Base-by-base conservation (phyloP, 2,329 filamentous ascomycete genomes). In the Plenodomus lindquistii region DNA sequence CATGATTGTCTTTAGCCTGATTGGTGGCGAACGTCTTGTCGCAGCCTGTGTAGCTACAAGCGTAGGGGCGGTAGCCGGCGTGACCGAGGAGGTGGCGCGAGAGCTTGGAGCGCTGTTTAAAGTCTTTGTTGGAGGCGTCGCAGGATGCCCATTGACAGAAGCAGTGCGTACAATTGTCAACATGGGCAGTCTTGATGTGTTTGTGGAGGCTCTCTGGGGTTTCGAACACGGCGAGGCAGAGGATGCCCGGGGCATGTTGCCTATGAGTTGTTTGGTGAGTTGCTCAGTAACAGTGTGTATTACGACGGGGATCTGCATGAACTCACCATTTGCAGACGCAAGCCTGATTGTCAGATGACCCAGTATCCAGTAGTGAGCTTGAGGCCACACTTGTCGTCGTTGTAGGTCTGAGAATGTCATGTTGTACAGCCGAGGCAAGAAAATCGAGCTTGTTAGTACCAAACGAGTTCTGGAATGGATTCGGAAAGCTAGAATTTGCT, bases 1-100 rank as follows among this genome's bases (percentile, higher is more conserved):
- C 65, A 37, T 73, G 71, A 35, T 73, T 73, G 35, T 73, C 69
- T 42, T 72, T 69, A n/a, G 69, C 69, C 56, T 73, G 71, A 37
- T 71, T 72, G 3, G 70, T 73, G 4, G 67, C 70, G 44, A 73
- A 73, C 1, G 65, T 72, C 53, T 73, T 72, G 49, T 60, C 61
- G 54, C 71, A 73, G 3, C 60, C 65, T 15, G 57, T 40, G 29
- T 63, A 72, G 27, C 62, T 67, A 48, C 71, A 73, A 13, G 65
- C 63, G 40, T 71, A 72, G 2, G 69, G 70, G 3, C 68, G 64
- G 49, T 73, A 64, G 15, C 69, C 69, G 8, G 69, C 67, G 42
- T 73, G 71, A 2, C 63, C 67, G 16, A 71, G 67, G 20, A 73
- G 57, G 46, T 73, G 71, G 10, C 71, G 65, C 19, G 61, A 67